Evolutionary conservation across 2,329 filamentous ascomycete species (phyloP), one percentile per base, ranked within the genome.

Genomic region (Xylaria multiplex): DNA sequence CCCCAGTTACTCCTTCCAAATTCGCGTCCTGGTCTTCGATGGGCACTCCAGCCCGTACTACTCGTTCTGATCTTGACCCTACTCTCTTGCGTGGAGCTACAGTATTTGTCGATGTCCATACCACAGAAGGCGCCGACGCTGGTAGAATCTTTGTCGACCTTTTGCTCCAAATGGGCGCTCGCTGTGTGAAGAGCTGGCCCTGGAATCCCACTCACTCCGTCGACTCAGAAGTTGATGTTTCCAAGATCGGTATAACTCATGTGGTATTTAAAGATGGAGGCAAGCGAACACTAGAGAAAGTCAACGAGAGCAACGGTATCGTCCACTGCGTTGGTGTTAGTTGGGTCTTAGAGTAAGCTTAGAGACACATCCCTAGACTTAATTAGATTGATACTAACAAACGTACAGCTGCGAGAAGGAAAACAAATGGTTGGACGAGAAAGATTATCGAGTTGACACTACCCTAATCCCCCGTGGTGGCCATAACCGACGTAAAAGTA

Each of bases 191-290:
- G 78, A 85, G 83, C 14, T 96, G 93, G 93, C 82, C 82, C 50
- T 94, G 91, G 90, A 90, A 90, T 73, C 87, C 88, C 6, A 78
- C 65, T 59, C 80, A 77, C 52, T 66, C 76, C 22, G 70, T 75
- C 2, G 71, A 72, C 27, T 74, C 73, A 42, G 81, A 83, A 14
- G 73, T 75, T 6, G 77, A 78, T 14, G 76, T 78, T 48, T 76
- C 77, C 55, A 91, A 88, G 76, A 82, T 93, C 65, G 91, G 90
- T 5, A 92, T 97, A 72, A 97, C 93, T 0, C 93, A 97, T 75
- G 91, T 97, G 7, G 88, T 97, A 6, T 97, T 90, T 83, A 97
- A 97, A 77, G 93, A 97, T 74, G 93, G 93, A 52, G 89, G 89
- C 48, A 90, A 90, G 74, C 85, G 90, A 30, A 97, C 93, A 0